Evolutionary conservation across 2,329 filamentous ascomycete species (phyloP).

Genomic region (Paraphoma chrysanthemicola): DNA sequence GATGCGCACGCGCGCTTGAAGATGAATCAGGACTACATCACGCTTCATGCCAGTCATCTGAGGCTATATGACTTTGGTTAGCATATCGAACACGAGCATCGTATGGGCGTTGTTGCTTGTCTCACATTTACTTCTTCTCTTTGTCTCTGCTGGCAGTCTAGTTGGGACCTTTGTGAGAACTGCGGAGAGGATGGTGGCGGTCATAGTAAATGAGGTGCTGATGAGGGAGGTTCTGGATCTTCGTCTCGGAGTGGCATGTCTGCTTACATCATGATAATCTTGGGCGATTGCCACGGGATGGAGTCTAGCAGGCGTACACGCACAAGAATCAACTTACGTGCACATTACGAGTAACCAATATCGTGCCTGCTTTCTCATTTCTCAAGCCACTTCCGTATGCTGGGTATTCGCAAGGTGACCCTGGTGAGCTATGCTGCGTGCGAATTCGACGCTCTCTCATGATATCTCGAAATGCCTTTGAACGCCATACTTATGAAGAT

Average conservation of each 20-base stretch:
- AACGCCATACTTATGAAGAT: not conserved
- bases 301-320: not conserved
- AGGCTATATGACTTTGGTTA: slow-evolving; percentile 1
- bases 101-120: slow-evolving; percentile 18
- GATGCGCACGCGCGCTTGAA: slow-evolving; percentile 6
- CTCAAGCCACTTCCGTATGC: not conserved
- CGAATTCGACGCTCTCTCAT: not conserved
- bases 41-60: not conserved
- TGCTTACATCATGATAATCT: not conserved
- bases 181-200: not conserved
- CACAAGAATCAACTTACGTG: not conserved
- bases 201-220: not conserved
- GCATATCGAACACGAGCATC: slow-evolving; percentile 21
- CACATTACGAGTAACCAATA: not conserved
- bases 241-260: not conserved
- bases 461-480: not conserved
- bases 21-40: not conserved
- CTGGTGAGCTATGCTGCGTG: not conserved
- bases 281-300: not conserved
- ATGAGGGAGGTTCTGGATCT: not conserved
- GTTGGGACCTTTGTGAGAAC: too few relatives aligned
- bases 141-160: not conserved
- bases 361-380: not conserved
- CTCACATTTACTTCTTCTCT: slow-evolving; percentile 3
- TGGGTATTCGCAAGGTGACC: too few relatives aligned